Evolutionary conservation across 1,139 yeast genomes (phyloP).

Genomic region (Tardiomyces blankii): DNA sequence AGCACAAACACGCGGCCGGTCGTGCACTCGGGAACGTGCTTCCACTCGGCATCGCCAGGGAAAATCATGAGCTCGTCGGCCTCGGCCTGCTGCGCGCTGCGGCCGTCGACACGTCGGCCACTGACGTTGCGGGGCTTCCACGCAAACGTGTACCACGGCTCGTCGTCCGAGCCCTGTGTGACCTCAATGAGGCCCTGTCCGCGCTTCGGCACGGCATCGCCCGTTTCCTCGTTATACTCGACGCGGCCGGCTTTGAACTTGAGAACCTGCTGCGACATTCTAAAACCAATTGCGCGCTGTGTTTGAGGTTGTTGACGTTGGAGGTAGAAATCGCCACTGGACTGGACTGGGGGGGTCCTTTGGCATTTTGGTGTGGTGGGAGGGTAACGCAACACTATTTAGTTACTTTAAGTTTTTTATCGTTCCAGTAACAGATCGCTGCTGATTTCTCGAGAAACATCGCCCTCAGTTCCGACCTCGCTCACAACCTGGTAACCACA

Average conservation of each 20-base stretch:
- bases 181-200: conserved; percentile 66
- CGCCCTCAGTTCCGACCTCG: neutral
- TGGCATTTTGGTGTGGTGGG: too few species aligned
- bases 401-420: neutral
- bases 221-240: conserved; percentile 55
- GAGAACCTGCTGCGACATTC: conserved; percentile 2
- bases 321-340: too few species aligned
- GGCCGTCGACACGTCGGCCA: conserved; percentile 14
- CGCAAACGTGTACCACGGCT: conserved; percentile 41
- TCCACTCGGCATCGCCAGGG: conserved; percentile 90
- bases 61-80: conserved; percentile 57
- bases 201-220: conserved; percentile 64
- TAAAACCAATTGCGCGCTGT: too few species aligned
- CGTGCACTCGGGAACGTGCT: conserved; percentile 58
- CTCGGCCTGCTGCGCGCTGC: conserved; percentile 30
- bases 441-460: neutral
- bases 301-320: too few species aligned
- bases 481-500: neutral
- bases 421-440: neutral
- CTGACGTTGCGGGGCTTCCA: conserved; percentile 45
- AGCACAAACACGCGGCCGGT: conserved; percentile 82
- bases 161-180: conserved; percentile 48
- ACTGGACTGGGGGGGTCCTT: too few species aligned
- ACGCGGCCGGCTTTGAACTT: conserved; percentile 81
- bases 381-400: too few species aligned